Evolutionary conservation across 2,329 filamentous ascomycete genomes (phyloP).

Genomic region (Ceratocystis lukuohia): DNA sequence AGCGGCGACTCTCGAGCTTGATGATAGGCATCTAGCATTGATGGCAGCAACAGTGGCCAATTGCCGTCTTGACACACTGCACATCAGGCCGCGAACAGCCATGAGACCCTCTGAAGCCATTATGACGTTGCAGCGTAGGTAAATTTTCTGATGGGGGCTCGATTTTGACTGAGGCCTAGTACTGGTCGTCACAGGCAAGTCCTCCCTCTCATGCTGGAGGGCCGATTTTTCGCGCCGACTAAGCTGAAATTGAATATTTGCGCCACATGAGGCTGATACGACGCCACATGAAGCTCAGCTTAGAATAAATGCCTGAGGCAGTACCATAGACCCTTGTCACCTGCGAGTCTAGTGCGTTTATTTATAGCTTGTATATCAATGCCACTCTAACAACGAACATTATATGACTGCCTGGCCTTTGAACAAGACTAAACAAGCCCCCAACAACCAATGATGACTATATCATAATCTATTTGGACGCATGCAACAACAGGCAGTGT

Average conservation of each 20-base stretch:
- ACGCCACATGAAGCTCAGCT: not conserved
- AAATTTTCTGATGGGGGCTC: not conserved
- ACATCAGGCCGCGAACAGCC: conserved; percentile 22
- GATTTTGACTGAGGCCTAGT: not conserved
- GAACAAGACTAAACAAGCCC: no score
- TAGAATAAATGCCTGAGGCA: not conserved
- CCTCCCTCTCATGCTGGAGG: conserved; percentile 2
- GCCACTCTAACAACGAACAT: not conserved
- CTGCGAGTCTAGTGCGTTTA: not conserved
- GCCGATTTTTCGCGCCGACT: conserved; percentile 14
- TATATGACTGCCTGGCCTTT: not conserved
- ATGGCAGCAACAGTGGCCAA: conserved; percentile 19
- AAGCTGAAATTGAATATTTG: conserved; percentile 5
- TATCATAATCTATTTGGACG: not conserved
- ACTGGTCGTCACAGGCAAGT: not conserved
- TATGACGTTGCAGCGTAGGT: not conserved
- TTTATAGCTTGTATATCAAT: not conserved
- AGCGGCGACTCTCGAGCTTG: conserved; percentile 12
- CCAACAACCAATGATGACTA: not conserved
- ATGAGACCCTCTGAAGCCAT: conserved; percentile 22
- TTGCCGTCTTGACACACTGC: conserved; percentile 13
- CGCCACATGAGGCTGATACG: conserved; percentile 11
- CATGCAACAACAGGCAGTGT: no score
- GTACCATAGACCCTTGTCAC: not conserved
- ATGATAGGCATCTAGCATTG: conserved; percentile 20